Evolutionary conservation across 805 yeast species (phyloP).

Genomic region (Lachancea waltii): DNA sequence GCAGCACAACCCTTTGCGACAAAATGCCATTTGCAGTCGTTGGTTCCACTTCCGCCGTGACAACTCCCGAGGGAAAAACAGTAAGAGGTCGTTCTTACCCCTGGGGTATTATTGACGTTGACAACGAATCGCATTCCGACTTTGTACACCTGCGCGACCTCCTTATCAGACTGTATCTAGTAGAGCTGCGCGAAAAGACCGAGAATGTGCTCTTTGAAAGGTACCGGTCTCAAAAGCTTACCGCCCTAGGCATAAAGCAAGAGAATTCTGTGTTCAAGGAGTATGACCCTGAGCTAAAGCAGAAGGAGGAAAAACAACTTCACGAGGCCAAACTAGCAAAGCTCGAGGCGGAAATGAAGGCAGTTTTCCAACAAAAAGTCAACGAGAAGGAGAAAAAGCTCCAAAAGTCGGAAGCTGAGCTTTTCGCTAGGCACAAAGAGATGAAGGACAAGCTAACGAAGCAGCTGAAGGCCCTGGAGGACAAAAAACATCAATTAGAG

Average conservation of each 20-base stretch:
- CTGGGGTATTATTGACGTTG: conserved; percentile 96
- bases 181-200: conserved; percentile 87
- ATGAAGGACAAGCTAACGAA: conserved; percentile 90
- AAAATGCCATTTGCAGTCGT: conserved; percentile 89
- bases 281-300: conserved; percentile 86
- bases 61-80: conserved; percentile 61
- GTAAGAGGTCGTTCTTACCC: conserved; percentile 94
- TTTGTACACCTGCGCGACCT: conserved; percentile 84
- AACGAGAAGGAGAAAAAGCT: conserved; percentile 94
- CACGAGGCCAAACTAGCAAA: conserved; percentile 92
- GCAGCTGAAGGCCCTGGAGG: conserved; percentile 86
- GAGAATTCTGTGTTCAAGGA: conserved; percentile 91
- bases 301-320: conserved; percentile 85
- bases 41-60: conserved; percentile 74
- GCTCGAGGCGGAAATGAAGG: conserved; percentile 95
- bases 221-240: conserved; percentile 80
- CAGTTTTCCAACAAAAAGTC: conserved; percentile 93
- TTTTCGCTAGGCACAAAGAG: conserved; percentile 91
- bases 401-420: conserved; percentile 93
- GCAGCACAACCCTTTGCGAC: conserved; percentile 58
- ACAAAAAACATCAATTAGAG: conserved; percentile 77
- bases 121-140: conserved; percentile 89
- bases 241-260: conserved; percentile 80
- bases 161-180: conserved; percentile 82
- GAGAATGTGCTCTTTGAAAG: conserved; percentile 71